Base-by-base conservation (phyloP, 225 moss, liverwort and hornwort genomes). In the Thuidium tamariscinum region DNA sequence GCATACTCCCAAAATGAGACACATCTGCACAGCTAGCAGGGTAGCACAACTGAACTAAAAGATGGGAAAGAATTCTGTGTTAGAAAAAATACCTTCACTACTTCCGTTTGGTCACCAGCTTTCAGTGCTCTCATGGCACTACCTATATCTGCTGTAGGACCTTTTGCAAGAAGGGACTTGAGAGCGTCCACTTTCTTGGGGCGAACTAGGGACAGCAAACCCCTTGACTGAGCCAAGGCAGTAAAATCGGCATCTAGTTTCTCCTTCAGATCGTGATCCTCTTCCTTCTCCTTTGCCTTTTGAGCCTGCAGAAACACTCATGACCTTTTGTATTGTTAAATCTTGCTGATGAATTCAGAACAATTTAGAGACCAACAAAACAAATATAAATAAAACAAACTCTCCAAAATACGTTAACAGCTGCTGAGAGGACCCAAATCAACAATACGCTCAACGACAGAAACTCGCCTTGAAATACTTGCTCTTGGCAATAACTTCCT, bases 401-500 rank as follows among this genome's bases (percentile, higher is more conserved):
- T 51, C 59, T 87, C 67, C 60, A 82, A 44, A 51, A 82, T 52
- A 62, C 56, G 20, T 57, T n/a, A 67, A 85, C 25, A 78, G 78
- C 44, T 37, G 65, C 81, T 81, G 44, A 70, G n/a, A 78, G 82
- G 57, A 74, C 74, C 74, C 56, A 23, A 91, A 80, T 48, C 77
- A 90, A 36, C 61, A 83, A 69, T 15, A 77, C 59, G 12, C n/a
- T 66, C n/a, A 32, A 68, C 46, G 21, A 51, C 42, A 84, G 26
- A 86, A 55, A 89, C 91, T 86, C 88, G 89, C 98, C 98, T 96
- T 98, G 54, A 93, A 95, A 83, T 89, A 94, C 88, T 98, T 98
- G 92, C 98, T 98, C 91, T 98, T 96, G 34, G 98, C 93, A 88
- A 98, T 98, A 63, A 98, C 93, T 91, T 98, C 98, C 88, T 96